Percentiles rank a stretch among this genome's conserved stretches.
phyloP scores from a whole-genome alignment of 208 protist genomes.

The Crithidia fasciculata region DNA sequence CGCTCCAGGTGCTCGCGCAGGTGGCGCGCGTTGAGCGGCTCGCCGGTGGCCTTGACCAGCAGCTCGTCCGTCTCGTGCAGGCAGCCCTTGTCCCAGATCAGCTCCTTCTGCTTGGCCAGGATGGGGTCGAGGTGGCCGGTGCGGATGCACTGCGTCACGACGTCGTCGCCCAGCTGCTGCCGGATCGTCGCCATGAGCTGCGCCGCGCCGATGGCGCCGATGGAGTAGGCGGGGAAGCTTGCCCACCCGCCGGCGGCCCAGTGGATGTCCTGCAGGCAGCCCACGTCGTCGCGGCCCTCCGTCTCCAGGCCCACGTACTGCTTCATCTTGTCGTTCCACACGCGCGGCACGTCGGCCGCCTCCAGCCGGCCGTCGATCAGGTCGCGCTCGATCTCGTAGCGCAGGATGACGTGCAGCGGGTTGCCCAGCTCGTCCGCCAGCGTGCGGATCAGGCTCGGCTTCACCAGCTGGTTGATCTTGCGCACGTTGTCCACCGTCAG shows the following conservation, averaged over 20 bases:
- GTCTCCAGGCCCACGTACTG: constrained; percentile 77
- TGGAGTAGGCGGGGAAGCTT: constrained; percentile 85
- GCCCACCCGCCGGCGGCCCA: constrained; percentile 69
- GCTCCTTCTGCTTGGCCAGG: constrained; percentile 52
- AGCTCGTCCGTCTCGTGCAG: constrained; percentile 67
- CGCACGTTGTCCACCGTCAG: constrained; percentile 23
- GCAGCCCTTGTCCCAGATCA: constrained; percentile 57
- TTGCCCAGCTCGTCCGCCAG: constrained; percentile 88
- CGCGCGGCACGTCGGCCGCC: constrained; percentile 65
- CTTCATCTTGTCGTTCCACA: constrained; percentile 89
- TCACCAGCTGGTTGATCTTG: constrained; percentile 33
- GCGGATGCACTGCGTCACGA: constrained; percentile 49
- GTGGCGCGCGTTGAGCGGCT: constrained; percentile 63
- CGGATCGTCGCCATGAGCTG: constrained; percentile 73
- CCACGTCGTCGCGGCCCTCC: constrained; percentile 68
- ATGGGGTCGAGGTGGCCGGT: constrained; percentile 54
- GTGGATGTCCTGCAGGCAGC: constrained; percentile 89
- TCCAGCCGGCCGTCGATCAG: constrained; percentile 76
- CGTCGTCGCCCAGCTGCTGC: constrained; percentile 48
- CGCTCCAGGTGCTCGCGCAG: constrained; percentile 72
- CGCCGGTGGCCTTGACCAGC: constrained; percentile 65
- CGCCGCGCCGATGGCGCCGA: constrained; percentile 78
- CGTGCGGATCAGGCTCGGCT: constrained; percentile 74
- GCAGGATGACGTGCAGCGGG: constrained; percentile 83
- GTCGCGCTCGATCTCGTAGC: constrained; percentile 82